Evolutionary conservation across 1,284 basidiomycete species (phyloP), one percentile per base, ranked within the genome.

Genomic region (Rhodotorula glutinis): DNA sequence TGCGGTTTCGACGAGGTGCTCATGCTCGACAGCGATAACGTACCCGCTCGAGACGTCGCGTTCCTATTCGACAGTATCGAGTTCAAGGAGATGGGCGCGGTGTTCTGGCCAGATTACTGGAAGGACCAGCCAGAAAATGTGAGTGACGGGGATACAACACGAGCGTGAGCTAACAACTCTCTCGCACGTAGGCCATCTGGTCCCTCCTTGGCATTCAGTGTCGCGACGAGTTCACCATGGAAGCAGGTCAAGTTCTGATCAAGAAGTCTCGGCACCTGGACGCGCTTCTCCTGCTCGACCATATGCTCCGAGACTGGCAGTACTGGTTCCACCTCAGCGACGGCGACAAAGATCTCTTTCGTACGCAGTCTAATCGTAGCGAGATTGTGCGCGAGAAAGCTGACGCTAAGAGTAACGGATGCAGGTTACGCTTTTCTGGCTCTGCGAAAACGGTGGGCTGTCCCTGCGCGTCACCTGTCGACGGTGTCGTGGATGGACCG

Each of bases 321-420:
- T 77, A 79, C 72, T 82, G 81, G 79, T 83, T 81, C 77, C 76
- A 75, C 60, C 80, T 81, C 64, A 80, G 79, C 9, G 82, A 83
- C 68, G 82, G 82, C 38, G 81, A 82, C 62, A 82, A 83, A 74
- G 82, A 83, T 66, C 78, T 82, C 29, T 82, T 82, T 76, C 76
- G 82, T 44, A 62, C 29, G 49, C n/a, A 19, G 21, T 17, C 13
- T 23, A 16, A 23, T 11, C 2, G 5, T 11, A 17, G 4, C 46
- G 46, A 13, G 25, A 1, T 33, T 9, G 11, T 1, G 13, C 46
- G 16, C 8, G 30, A 14, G 7, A 8, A 14, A 17, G 7, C 17
- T 40, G 11, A 13, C 25, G 1, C n/a, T 44, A 9, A 23, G 14
- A 27, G 30, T 33, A 9, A 17, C n/a, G 9, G 19, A 2, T 19